A percentile compares a stretch with the other conserved stretches of the same genome.
phyloP scores from a whole-genome alignment of 805 yeast species.

The Ogataea philodendri region DNA sequence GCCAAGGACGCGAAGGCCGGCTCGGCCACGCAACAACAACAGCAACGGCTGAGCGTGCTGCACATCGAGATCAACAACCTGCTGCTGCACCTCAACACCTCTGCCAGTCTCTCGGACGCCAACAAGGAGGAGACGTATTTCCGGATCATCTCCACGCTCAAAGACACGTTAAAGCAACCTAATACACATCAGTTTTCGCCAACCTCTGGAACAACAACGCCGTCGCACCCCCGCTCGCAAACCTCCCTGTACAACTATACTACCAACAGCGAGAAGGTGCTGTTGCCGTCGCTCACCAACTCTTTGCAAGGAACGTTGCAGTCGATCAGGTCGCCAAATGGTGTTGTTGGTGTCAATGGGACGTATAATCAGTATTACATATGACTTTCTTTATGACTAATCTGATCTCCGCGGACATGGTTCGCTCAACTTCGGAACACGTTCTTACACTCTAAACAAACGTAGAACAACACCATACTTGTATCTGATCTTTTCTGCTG shows the following conservation, averaged over 20 bases:
- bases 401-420: background rate
- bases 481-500: constrained; percentile 96
- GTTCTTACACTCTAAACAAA: constrained; percentile 82
- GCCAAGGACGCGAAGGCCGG: constrained; percentile 6
- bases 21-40: constrained; percentile 14
- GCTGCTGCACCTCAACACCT: constrained; percentile 29
- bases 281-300: constrained; percentile 26
- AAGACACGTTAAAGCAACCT: constrained; percentile 19
- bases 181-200: constrained; percentile 21
- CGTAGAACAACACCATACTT: constrained; percentile 90
- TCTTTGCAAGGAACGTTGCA: constrained; percentile 26
- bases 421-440: constrained; percentile 46
- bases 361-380: constrained; percentile 31
- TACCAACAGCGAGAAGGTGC: constrained; percentile 20
- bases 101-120: constrained; percentile 21
- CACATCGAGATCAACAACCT: constrained; percentile 31
- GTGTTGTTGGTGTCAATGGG: constrained; percentile 17
- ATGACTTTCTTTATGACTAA: no score
- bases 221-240: constrained; percentile 15
- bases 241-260: constrained; percentile 16
- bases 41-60: constrained; percentile 20
- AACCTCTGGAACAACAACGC: constrained; percentile 19
- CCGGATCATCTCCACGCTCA: constrained; percentile 24
- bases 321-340: constrained; percentile 17
- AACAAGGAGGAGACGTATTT: constrained; percentile 29